Evolutionary conservation across 768 basidiomycete genomes (phyloP).

Genomic region (Russula dissimulans): DNA sequence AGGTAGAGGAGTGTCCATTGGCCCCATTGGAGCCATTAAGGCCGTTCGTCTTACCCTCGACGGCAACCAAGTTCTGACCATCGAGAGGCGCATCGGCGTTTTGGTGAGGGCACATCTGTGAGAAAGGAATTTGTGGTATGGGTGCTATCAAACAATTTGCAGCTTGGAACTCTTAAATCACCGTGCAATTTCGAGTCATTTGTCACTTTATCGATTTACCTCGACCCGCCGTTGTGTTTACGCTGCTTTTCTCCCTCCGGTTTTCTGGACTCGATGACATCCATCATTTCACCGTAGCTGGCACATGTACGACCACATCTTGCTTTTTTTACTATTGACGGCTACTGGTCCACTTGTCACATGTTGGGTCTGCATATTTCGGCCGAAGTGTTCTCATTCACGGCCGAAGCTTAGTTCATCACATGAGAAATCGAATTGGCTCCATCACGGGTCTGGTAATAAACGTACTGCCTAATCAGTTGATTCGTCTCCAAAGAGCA

Average conservation of each 20-base stretch:
- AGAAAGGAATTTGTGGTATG: not conserved
- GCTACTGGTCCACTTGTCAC: too few relatives aligned
- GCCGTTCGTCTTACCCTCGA: conserved; percentile 39
- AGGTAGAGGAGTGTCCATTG: conserved; percentile 25
- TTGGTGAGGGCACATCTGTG: conserved; percentile 54
- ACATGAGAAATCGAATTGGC: not conserved
- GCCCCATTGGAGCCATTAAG: conserved; percentile 28
- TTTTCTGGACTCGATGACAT: too few relatives aligned
- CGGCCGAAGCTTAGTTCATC: not conserved
- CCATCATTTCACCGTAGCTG: too few relatives aligned
- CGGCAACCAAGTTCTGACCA: conserved; percentile 60
- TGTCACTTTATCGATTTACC: too few relatives aligned
- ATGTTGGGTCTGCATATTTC: not conserved
- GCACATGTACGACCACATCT: too few relatives aligned
- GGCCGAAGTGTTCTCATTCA: not conserved
- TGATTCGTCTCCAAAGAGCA: not conserved
- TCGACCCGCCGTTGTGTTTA: too few relatives aligned
- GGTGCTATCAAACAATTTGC: not conserved
- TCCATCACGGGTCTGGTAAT: not conserved
- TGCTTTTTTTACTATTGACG: not conserved
- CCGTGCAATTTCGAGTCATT: too few relatives aligned
- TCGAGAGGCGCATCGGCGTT: conserved; percentile 41
- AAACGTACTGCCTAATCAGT: not conserved
- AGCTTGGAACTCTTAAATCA: not conserved
- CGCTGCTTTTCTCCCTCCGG: too few relatives aligned